Base-by-base conservation (phyloP, 345 rosid species). In the Gynandropsis gynandra region DNA sequence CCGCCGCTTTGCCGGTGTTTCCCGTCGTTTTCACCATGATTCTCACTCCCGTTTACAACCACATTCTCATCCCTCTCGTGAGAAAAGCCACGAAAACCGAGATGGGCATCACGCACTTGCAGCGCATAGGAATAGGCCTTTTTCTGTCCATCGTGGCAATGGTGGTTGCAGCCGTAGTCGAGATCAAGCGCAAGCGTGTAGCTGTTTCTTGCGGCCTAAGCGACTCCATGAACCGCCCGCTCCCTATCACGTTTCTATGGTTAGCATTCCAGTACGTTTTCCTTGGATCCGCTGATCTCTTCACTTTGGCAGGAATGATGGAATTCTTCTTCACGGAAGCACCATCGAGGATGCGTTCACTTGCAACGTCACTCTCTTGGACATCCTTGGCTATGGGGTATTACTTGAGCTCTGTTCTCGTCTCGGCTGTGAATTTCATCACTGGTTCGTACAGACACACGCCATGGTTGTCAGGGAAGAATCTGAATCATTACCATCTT, bases 231-330 rank as follows among this genome's bases (percentile, higher is more conserved):
- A 47, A 47, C 43, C 62, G 61, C 57, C 80, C 94, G n/a, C 76
- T 89, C 32, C 97, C 92, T 11, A 75, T 83, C 52, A 76, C 96
- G 14, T 89, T 86, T 78, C 77, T 89, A 8, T 86, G 98, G 98
- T 60, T 89, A 13, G 84, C 95, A 18, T 50, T 83, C 60, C 98
- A 86, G 56, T 86, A 83, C 61, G 55, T 89, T 73, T 83, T 89
- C 69, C 89, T 89, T 10, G 94, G 98, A 56, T 86, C 98, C n/a
- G 98, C 96, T 7, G 98, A 89, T 67, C 79, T 89, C 24, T 86
- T 89, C 78, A 81, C 85, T 9, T 69, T 86, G 54, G 92, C 96
- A 0, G 98, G 95, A 13, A 78, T 80, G 96, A 78, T 89, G 95
- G 96, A 89, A 18, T 80, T 86, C 66, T 83, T 86, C 80, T 89